These are phyloP conservation scores for Dissophora globulifera DNA, from an alignment of 192 early-diverging fungal genomes.

Conservation along the genomic window DNA sequence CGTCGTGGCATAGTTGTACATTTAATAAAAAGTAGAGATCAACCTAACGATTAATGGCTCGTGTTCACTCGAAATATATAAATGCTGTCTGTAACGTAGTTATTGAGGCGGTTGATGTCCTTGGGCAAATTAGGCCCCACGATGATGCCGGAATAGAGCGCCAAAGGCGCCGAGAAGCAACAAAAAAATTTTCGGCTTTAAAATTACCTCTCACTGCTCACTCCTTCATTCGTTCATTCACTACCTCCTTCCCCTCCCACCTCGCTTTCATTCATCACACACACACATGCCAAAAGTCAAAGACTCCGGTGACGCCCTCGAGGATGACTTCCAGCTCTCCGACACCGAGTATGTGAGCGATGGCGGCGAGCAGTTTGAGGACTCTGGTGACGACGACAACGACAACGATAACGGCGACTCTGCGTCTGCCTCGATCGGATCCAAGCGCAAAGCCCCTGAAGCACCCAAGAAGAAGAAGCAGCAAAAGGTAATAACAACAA, in stretches of 20 bases:
- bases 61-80: no score
- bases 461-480: slow-evolving; percentile 54
- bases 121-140: no score
- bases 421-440: slow-evolving; percentile 15
- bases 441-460: slow-evolving; percentile 41
- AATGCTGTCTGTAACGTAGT: no score
- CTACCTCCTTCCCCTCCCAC: slow-evolving; percentile 1
- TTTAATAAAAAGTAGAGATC: no score
- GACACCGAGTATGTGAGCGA: slow-evolving; percentile 54
- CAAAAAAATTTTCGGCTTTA: no score
- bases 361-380: no score
- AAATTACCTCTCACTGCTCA: no score
- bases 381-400: slow-evolving; percentile 27
- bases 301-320: slow-evolving; percentile 59
- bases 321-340: slow-evolving; percentile 60
- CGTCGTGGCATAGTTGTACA: no score
- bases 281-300: slow-evolving; percentile 30
- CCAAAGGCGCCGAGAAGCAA: no score
- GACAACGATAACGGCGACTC: slow-evolving; percentile 39
- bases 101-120: no score
- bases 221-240: not conserved
- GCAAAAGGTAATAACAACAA: slow-evolving; percentile 44
- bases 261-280: not conserved
- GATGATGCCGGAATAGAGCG: no score
- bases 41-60: no score